Evolutionary conservation across 2,329 filamentous ascomycete genomes (phyloP).

Genomic region (Claviceps paspali): DNA sequence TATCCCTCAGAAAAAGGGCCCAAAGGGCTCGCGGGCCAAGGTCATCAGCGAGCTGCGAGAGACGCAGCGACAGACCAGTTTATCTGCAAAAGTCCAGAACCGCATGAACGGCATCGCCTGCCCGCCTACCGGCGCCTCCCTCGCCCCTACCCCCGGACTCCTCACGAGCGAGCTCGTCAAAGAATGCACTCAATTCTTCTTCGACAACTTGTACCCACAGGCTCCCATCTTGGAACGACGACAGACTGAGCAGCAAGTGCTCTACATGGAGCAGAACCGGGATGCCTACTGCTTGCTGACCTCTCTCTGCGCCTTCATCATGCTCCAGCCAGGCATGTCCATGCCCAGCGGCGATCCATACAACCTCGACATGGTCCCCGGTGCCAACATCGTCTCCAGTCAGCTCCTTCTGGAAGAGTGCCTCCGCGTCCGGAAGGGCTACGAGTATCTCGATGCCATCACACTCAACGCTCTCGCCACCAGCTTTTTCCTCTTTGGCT

Average conservation of each 20-base stretch:
- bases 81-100: constrained; percentile 45
- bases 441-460: constrained; percentile 42
- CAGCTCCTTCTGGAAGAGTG: constrained; percentile 54
- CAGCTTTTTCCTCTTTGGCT: constrained; percentile 67
- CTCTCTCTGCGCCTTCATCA: constrained; percentile 51
- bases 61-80: constrained; percentile 50
- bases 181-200: constrained; percentile 53
- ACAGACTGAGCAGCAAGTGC: constrained; percentile 40
- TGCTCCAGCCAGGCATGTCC: constrained; percentile 53
- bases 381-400: constrained; percentile 46
- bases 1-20: constrained; percentile 62
- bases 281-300: constrained; percentile 50
- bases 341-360: constrained; percentile 41
- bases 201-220: constrained; percentile 48
- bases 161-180: constrained; percentile 48
- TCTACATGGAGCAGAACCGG: constrained; percentile 45
- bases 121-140: constrained; percentile 29
- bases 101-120: constrained; percentile 40
- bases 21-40: constrained; percentile 59
- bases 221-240: constrained; percentile 47
- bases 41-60: constrained; percentile 60
- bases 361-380: constrained; percentile 39
- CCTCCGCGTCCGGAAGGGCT: constrained; percentile 46
- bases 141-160: constrained; percentile 43
- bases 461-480: constrained; percentile 47